Conservation (phyloP, 768 basidiomycete genomes). For the Trichaptum fuscoviolaceum region DNA sequence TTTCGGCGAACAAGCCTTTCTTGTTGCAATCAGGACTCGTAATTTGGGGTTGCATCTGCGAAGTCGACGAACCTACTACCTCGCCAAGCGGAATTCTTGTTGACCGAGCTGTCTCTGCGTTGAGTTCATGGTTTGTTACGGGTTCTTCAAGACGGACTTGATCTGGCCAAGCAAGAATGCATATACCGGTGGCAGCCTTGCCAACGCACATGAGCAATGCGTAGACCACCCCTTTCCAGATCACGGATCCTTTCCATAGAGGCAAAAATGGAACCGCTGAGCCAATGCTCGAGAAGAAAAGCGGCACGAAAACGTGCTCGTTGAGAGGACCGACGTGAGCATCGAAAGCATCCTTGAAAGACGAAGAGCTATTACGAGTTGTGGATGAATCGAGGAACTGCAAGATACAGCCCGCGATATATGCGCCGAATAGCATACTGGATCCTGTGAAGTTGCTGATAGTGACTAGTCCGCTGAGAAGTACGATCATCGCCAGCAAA, state of each 20-base stretch:
- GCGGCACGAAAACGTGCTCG: constrained; percentile 43
- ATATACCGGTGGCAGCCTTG: constrained; percentile 45
- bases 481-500: constrained; percentile 32
- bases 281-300: constrained; percentile 68
- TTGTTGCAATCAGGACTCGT: background rate
- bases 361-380: constrained; percentile 17
- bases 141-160: background rate
- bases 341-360: constrained; percentile 28
- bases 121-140: background rate
- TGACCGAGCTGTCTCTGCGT: background rate
- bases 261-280: constrained; percentile 47
- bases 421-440: constrained; percentile 59
- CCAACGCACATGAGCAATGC: constrained; percentile 50
- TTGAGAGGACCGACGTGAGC: constrained; percentile 33
- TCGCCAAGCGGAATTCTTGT: background rate
- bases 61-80: background rate
- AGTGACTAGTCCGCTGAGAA: constrained; percentile 41
- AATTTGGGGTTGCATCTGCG: background rate
- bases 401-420: constrained; percentile 49
- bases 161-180: constrained; percentile 34
- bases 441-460: constrained; percentile 50
- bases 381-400: constrained; percentile 21
- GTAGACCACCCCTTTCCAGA: constrained; percentile 57
- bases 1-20: constrained; percentile 2
- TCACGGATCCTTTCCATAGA: constrained; percentile 29